phyloP scores from a whole-genome alignment of 1,284 basidiomycete genomes.

The Rhizoctonia solani region DNA sequence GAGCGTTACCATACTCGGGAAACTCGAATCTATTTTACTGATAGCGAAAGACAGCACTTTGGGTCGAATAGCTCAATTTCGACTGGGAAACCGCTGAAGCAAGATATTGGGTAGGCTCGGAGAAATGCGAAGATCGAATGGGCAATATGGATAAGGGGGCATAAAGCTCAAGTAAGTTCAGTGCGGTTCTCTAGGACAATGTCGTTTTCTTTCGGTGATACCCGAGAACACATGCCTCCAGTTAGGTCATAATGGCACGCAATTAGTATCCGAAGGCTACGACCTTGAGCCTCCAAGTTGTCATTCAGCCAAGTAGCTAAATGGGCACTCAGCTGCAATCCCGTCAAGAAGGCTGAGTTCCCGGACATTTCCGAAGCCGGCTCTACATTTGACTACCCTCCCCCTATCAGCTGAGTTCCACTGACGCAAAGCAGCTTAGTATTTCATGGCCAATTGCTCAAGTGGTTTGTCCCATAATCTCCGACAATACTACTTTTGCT shows the following conservation, averaged over 20 bases:
- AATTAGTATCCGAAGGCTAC: not conserved
- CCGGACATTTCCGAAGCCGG: too few species aligned
- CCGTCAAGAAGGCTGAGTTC: too few species aligned
- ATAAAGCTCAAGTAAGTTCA: not conserved
- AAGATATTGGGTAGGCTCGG: not conserved
- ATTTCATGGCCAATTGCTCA: too few species aligned
- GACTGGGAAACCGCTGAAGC: not conserved
- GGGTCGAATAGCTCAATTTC: not conserved
- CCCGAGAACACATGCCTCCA: not conserved
- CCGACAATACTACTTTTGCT: too few species aligned
- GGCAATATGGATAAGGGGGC: constrained; percentile 24
- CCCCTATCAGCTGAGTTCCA: too few species aligned
- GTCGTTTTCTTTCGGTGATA: not conserved
- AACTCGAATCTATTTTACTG: not conserved
- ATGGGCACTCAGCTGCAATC: too few species aligned
- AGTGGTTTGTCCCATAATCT: too few species aligned
- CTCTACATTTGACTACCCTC: too few species aligned
- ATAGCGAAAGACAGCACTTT: constrained; percentile 8
- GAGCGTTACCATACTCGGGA: not conserved
- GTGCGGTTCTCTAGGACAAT: not conserved
- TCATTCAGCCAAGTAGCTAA: too few species aligned
- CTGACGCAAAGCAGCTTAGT: too few species aligned
- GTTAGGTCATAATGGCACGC: not conserved
- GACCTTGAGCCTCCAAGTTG: not conserved
- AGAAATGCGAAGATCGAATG: constrained; percentile 21